Evolutionary conservation across 225 moss, liverwort and hornwort species (phyloP).

Genomic region (Anthoceros angustus): DNA sequence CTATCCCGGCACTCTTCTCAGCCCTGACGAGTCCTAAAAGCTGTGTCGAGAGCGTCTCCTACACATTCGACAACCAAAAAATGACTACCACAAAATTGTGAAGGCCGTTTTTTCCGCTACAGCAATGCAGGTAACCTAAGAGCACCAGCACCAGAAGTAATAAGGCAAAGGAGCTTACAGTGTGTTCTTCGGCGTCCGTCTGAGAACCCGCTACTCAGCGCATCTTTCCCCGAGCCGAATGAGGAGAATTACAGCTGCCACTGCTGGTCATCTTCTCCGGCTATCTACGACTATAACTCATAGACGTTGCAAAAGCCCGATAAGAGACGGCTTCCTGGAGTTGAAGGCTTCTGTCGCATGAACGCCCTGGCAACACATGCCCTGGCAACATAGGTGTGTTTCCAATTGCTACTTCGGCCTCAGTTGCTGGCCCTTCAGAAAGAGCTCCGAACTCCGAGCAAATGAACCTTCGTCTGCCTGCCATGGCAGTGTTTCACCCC

Average conservation of each 20-base stretch:
- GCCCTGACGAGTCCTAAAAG: slow-evolving; percentile 2
- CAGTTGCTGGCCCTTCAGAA: too few relatives aligned
- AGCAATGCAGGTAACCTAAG: background rate
- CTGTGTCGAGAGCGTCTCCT: slow-evolving; percentile 77
- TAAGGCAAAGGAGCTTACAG: slow-evolving; percentile 16
- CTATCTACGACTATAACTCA: too few relatives aligned
- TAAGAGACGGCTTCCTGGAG: too few relatives aligned
- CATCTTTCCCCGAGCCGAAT: slow-evolving; percentile 89
- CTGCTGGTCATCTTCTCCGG: slow-evolving; percentile 11
- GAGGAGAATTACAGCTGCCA: slow-evolving; percentile 83
- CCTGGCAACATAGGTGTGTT: too few relatives aligned
- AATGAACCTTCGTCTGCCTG: too few relatives aligned
- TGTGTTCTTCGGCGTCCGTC: slow-evolving; percentile 91
- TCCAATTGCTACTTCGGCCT: too few relatives aligned
- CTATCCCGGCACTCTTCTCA: too few relatives aligned
- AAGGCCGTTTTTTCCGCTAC: background rate
- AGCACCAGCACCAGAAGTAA: background rate
- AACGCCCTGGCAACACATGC: too few relatives aligned
- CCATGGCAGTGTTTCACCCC: too few relatives aligned
- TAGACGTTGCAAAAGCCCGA: too few relatives aligned
- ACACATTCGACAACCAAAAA: background rate
- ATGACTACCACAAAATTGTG: background rate
- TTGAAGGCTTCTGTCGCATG: too few relatives aligned
- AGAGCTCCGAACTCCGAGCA: too few relatives aligned
- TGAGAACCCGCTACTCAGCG: slow-evolving; percentile 51